These are phyloP conservation scores for Chaetomiaceae sp. DNA, from an alignment of 2,329 filamentous ascomycete species.

Conservation along the genomic window DNA sequence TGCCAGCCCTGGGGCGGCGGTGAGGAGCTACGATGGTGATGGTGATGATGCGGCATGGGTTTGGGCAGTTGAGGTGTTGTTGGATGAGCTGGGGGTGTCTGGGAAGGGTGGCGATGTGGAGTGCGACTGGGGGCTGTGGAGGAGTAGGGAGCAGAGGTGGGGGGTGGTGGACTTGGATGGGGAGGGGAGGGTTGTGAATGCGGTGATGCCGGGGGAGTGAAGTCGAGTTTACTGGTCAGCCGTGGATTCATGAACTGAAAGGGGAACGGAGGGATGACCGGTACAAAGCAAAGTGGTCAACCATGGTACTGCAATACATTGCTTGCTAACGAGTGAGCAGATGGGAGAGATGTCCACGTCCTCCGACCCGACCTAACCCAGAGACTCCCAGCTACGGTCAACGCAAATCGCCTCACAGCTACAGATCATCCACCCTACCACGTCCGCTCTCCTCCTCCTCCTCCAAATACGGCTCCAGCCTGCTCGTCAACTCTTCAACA, in stretches of 20 bases:
- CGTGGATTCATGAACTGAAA: no score
- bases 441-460: not conserved
- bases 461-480: constrained; percentile 21
- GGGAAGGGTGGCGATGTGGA: constrained; percentile 23
- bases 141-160: constrained; percentile 50
- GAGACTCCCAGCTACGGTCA: not conserved
- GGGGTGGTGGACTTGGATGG: constrained; percentile 38
- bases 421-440: constrained; percentile 8
- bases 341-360: not conserved
- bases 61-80: constrained; percentile 46
- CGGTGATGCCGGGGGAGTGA: constrained; percentile 24
- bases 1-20: constrained; percentile 2
- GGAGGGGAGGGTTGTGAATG: constrained; percentile 33
- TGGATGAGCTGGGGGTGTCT: constrained; percentile 44
- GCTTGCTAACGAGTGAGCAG: constrained; percentile 2
- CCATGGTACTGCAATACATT: not conserved
- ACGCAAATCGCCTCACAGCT: not conserved
- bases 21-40: no score
- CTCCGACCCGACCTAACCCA: not conserved
- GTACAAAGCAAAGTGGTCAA: no score
- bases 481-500: constrained; percentile 18
- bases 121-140: constrained; percentile 17
- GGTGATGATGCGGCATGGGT: constrained; percentile 26
- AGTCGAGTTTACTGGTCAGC: no score
- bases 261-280: no score